Base-by-base conservation (phyloP, 176 grass and related monocot species). In the Avena insularis region DNA sequence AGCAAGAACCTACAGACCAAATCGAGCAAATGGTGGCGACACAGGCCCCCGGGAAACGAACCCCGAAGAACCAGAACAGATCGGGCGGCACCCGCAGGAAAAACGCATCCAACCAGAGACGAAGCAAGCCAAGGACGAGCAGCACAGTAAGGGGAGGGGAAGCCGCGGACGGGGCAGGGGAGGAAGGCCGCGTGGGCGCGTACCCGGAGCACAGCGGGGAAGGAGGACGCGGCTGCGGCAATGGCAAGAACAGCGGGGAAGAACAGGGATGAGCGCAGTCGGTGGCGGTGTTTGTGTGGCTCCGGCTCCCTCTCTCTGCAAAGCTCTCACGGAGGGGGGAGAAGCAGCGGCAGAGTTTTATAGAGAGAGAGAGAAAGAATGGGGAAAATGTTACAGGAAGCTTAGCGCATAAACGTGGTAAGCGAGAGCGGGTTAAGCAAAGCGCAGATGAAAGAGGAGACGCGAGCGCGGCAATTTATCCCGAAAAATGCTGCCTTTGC, bases 21-120 rank as follows among this genome's bases (percentile, higher is more conserved):
- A 92, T 86, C 86, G 11, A 79, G 79, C 45, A 83, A 89, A 86
- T 86, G 90, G 48, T 3, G 56, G 64, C 2, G 82, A 19, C 70
- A 0, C 47, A 10, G 0, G 29, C 20, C 85, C 43, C 73, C 8
- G 57, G 23, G 35, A 3, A 61, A 67, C 38, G 15, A 61, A 73
- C 53, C 47, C 80, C 6, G 25, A n/a, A 13, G 19, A 75, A 35
- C 78, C 53, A 25, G 70, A 82, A 82, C 63, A 86, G 85, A 91
- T 86, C 83, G 29, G 71, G 54, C 57, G 23, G 3, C 43, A 31
- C 70, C 70, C 77, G 9, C 50, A 45, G 40, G 77, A 62, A 60
- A 45, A 82, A 71, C 78, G 79, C 82, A 43, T 62, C 82, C 31
- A 31, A 65, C 13, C 58, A 80, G 53, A 82, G 69, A 53, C 25